phyloP scores from a whole-genome alignment of 257 asterid species.

The Nicotiana knightiana region DNA sequence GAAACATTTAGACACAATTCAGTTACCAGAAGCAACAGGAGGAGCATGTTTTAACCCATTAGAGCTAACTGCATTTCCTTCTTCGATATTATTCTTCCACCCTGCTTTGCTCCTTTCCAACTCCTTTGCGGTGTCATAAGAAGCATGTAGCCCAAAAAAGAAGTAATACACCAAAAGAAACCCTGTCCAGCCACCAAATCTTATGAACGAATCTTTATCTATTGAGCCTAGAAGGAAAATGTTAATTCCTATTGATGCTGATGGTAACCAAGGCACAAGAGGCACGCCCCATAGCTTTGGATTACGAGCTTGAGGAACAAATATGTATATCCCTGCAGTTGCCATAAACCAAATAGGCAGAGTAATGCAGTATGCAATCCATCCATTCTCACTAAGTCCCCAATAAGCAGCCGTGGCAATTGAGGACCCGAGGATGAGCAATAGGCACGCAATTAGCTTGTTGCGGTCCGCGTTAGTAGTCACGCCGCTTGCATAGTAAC shows the following conservation, averaged over 20 bases:
- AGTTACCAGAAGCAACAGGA: no score
- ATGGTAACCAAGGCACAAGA: conserved; percentile 64
- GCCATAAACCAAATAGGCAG: conserved; percentile 41
- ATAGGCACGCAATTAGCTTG: conserved; percentile 30
- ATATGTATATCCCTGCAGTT: conserved; percentile 29
- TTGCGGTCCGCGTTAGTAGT: conserved; percentile 34
- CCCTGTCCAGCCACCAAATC: conserved; percentile 50
- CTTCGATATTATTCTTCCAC: conserved; percentile 29
- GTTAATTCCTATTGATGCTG: conserved; percentile 49
- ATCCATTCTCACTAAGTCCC: conserved; percentile 35
- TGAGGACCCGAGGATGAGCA: conserved; percentile 38
- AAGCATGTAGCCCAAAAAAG: conserved; percentile 54
- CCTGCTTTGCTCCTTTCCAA: conserved; percentile 12
- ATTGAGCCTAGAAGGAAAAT: conserved; percentile 57
- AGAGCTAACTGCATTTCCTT: conserved; percentile 18
- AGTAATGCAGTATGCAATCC: conserved; percentile 44
- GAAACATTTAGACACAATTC: no score
- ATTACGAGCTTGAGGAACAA: conserved; percentile 42
- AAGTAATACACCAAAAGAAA: conserved; percentile 40
- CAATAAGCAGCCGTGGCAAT: conserved; percentile 42
- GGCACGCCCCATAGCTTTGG: conserved; percentile 67
- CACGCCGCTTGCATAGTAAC: conserved; percentile 44
- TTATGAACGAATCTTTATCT: conserved; percentile 33
- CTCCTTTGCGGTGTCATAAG: conserved; percentile 55
- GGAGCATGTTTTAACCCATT: not conserved